These are phyloP conservation scores for Fusarium circinatum DNA, from an alignment of 2,329 filamentous ascomycete species.

Conservation along the genomic window DNA sequence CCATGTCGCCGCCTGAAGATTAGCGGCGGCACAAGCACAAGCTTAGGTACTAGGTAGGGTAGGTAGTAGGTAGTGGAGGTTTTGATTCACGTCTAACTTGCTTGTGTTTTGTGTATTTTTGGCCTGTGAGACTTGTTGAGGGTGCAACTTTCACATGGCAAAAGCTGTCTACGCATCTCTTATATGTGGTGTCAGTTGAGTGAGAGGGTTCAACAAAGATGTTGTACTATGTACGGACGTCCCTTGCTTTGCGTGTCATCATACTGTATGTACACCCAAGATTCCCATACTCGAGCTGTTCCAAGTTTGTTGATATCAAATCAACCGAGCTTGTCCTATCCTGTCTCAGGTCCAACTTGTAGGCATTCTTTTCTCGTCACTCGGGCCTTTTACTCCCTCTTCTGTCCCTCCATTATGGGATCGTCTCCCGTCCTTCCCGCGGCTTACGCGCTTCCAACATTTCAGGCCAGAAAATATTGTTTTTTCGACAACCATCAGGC, in stretches of 20 bases:
- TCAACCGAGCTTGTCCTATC: conserved; percentile 6
- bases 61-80: neutral
- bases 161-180: neutral
- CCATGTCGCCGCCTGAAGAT: conserved; percentile 9
- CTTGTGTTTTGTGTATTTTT: conserved; percentile 6
- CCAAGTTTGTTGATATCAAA: conserved; percentile 31
- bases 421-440: conserved; percentile 9
- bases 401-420: conserved; percentile 19
- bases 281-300: conserved; percentile 10
- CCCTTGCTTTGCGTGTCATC: neutral
- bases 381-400: conserved; percentile 22
- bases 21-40: neutral
- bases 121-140: conserved; percentile 35
- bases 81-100: neutral
- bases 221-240: neutral
- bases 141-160: conserved; percentile 14
- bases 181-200: neutral
- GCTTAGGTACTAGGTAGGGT: neutral
- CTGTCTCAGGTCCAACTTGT: conserved; percentile 10
- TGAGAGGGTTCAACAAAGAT: conserved; percentile 8
- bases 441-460: conserved; percentile 37
- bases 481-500: neutral
- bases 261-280: neutral
- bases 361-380: conserved; percentile 10
- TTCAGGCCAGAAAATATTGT: neutral